Evolutionary conservation across 306 rosid species (phyloP).

Genomic region (Rubus idaeus): DNA sequence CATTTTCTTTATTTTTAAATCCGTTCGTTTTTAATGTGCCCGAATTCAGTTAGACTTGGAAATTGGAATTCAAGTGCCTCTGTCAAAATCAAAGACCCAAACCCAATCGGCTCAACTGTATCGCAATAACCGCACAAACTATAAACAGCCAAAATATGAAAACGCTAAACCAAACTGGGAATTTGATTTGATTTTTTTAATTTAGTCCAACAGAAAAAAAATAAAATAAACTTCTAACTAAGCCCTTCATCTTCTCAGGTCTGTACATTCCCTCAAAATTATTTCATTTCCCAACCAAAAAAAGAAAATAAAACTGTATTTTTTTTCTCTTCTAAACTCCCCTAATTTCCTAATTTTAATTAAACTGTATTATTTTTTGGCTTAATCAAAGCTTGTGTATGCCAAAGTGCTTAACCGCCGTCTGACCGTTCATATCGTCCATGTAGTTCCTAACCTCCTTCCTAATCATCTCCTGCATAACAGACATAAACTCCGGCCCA

Average conservation of each 20-base stretch:
- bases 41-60: not conserved
- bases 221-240: not conserved
- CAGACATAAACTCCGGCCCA: slow-evolving; percentile 34
- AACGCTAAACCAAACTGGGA: not conserved
- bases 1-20: not conserved
- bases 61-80: not conserved
- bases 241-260: not conserved
- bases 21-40: not conserved
- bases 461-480: slow-evolving; percentile 47
- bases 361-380: not conserved
- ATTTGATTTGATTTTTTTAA: not conserved
- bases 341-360: not conserved
- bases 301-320: not conserved
- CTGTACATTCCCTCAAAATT: slow-evolving; percentile 23
- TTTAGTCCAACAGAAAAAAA: not conserved
- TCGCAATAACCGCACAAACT: not conserved
- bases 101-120: not conserved
- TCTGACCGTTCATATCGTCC: slow-evolving; percentile 14
- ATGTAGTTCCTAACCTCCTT: slow-evolving; percentile 53
- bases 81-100: not conserved
- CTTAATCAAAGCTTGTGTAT: slow-evolving; percentile 10
- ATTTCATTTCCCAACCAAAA: not conserved
- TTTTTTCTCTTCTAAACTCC: too few relatives aligned
- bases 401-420: slow-evolving; percentile 24
- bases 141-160: not conserved